Evolutionary conservation across 306 rosid genomes (phyloP).

Genomic region (Cucurbita moschata): DNA sequence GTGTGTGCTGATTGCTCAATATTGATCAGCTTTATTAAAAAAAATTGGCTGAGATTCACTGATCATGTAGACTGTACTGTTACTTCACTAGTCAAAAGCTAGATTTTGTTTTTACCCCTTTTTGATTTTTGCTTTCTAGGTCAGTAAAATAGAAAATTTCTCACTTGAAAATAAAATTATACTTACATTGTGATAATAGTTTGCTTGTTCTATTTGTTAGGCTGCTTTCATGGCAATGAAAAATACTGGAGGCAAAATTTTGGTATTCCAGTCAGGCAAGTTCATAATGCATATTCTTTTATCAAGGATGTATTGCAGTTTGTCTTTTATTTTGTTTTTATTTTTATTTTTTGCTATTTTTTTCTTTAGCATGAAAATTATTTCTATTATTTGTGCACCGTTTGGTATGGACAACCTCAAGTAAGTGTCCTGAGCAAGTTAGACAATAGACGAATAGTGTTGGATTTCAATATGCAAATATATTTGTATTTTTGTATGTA

Average conservation of each 20-base stretch:
- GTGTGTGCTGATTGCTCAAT: not conserved
- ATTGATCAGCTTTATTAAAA: not conserved
- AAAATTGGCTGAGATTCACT: not conserved
- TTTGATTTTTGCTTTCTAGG: not conserved
- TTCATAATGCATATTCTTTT: slow-evolving; percentile 2
- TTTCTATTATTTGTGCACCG: not conserved
- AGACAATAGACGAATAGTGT: not conserved
- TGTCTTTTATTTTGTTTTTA: not conserved
- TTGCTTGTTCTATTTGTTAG: slow-evolving; percentile 21
- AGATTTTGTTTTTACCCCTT: not conserved
- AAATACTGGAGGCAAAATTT: slow-evolving; percentile 76
- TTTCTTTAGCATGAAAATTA: not conserved
- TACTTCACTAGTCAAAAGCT: not conserved
- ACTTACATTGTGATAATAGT: not conserved
- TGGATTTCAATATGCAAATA: not conserved
- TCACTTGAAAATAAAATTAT: not conserved
- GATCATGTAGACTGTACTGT: not conserved
- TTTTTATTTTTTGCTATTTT: not conserved
- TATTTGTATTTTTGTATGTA: not conserved
- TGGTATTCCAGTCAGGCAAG: slow-evolving; percentile 98
- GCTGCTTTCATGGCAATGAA: slow-evolving; percentile 96
- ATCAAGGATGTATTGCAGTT: not conserved
- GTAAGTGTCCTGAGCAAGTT: not conserved
- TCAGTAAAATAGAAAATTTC: not conserved
- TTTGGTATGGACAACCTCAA: not conserved